Base-by-base conservation (phyloP, 2,329 filamentous ascomycete species). In the Colletotrichum aenigma region DNA sequence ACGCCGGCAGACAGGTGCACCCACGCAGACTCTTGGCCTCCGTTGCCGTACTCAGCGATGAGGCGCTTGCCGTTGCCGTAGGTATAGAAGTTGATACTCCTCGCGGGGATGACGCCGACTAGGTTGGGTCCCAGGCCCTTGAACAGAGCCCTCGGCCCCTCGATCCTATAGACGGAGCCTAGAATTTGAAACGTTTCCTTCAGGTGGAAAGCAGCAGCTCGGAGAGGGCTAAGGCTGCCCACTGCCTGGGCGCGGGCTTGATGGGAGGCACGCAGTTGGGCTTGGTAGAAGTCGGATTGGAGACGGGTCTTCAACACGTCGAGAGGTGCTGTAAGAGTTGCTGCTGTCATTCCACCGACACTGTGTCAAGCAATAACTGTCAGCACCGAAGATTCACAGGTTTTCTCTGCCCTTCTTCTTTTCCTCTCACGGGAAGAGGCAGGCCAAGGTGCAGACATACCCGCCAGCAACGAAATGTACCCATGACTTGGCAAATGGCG, bases 251-350 rank as follows among this genome's bases (percentile, higher is more conserved):
- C 78, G 85, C 90, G 81, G 81, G 92, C 90, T n/a, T 91, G 87
- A 66, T 94, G 91, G 10, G 91, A 90, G 18, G 93, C 91, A 34
- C 90, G 90, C 61, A 98, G 90, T 84, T 98, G 95, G 10, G 93
- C 89, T 84, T 98, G 95, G 88, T 98, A 98, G 84, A 97, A 97
- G 82, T 98, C 96, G 81, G 95, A 97, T 84, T 98, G 96, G 4
- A 98, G 89, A 43, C 96, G 93, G 13, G 96, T 98, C 85, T 98
- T 98, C 66, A 98, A 90, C 36, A 98, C 96, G 82, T 98, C 96
- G 75, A 98, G 93, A 26, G 96, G 96, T 10, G 95, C 96, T 3
- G 96, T 98, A n/a, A 98, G 86, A n/a, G 94, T 93, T 28, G 96
- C 95, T 13, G 96, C 94, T 21, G 95, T 96, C 93, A 98, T 97